phyloP scores from a whole-genome alignment of 805 yeast genomes.

The Schwanniomyces yamadae region DNA sequence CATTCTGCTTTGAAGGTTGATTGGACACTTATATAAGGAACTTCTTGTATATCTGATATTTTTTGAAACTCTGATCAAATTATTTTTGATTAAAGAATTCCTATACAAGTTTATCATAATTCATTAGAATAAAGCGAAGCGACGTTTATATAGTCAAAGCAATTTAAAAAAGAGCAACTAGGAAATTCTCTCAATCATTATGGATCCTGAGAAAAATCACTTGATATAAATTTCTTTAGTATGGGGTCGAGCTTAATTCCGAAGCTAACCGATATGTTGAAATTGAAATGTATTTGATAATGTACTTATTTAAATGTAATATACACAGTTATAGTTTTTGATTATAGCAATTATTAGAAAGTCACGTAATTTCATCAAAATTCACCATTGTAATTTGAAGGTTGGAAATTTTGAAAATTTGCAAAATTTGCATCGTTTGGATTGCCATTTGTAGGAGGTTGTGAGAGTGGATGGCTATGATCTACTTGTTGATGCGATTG shows the following conservation, averaged over 20 bases:
- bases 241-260: slow-evolving; percentile 3
- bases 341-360: no score
- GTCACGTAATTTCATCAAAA: slow-evolving; percentile 2
- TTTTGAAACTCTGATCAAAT: slow-evolving; percentile 1
- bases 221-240: not conserved
- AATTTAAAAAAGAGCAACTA: slow-evolving; percentile 1
- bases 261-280: slow-evolving; percentile 1
- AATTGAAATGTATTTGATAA: not conserved
- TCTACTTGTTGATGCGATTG: slow-evolving; percentile 9
- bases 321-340: no score
- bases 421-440: slow-evolving; percentile 6
- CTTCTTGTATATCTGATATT: slow-evolving; percentile 3
- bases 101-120: slow-evolving; percentile 7
- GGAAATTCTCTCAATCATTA: not conserved
- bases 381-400: slow-evolving; percentile 6
- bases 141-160: slow-evolving; percentile 2
- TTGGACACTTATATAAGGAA: slow-evolving; percentile 1
- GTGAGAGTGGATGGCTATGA: slow-evolving; percentile 4
- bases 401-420: slow-evolving; percentile 7
- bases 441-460: not conserved
- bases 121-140: slow-evolving; percentile 1
- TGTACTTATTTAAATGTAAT: slow-evolving; percentile 1
- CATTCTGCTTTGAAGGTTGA: slow-evolving; percentile 25
- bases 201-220: not conserved
- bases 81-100: slow-evolving; percentile 5